Percentiles rank a stretch among this genome's conserved stretches.
Evolutionary conservation across 2,329 filamentous ascomycete species (phyloP).

Genomic region (Helminthosporium solani): DNA sequence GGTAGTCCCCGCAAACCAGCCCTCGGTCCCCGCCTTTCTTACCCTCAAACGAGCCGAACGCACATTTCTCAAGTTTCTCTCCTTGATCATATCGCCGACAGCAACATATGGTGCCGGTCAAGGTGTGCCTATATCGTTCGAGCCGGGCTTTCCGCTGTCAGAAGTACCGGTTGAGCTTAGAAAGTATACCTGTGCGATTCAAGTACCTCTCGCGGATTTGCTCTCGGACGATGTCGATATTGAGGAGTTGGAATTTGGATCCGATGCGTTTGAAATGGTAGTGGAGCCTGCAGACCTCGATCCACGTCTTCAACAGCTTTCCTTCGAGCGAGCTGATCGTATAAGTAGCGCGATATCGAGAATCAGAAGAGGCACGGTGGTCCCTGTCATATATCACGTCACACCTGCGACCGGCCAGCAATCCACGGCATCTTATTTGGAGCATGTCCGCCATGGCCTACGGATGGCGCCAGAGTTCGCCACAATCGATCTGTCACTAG

Average conservation of each 20-base stretch:
- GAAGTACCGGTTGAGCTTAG: slow-evolving; percentile 61
- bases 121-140: slow-evolving; percentile 53
- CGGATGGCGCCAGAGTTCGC: slow-evolving; percentile 62
- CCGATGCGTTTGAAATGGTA: slow-evolving; percentile 66
- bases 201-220: slow-evolving; percentile 60
- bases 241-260: slow-evolving; percentile 65
- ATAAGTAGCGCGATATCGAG: slow-evolving; percentile 61
- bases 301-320: slow-evolving; percentile 13
- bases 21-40: slow-evolving; percentile 58
- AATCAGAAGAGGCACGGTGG: slow-evolving; percentile 63
- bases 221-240: slow-evolving; percentile 58
- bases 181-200: slow-evolving; percentile 67
- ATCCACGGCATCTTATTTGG: slow-evolving; percentile 50
- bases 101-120: slow-evolving; percentile 34
- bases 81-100: slow-evolving; percentile 57
- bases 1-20: slow-evolving; percentile 21
- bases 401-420: slow-evolving; percentile 27
- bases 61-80: slow-evolving; percentile 69
- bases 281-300: slow-evolving; percentile 44
- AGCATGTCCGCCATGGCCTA: slow-evolving; percentile 60
- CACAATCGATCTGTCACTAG: slow-evolving; percentile 61
- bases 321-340: slow-evolving; percentile 31
- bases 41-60: slow-evolving; percentile 68
- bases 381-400: slow-evolving; percentile 48
- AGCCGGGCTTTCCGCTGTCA: slow-evolving; percentile 66